These are phyloP conservation scores for Zygosaccharomyces pseudobailii DNA, from an alignment of 1,139 yeast genomes.

Conservation along the genomic window DNA sequence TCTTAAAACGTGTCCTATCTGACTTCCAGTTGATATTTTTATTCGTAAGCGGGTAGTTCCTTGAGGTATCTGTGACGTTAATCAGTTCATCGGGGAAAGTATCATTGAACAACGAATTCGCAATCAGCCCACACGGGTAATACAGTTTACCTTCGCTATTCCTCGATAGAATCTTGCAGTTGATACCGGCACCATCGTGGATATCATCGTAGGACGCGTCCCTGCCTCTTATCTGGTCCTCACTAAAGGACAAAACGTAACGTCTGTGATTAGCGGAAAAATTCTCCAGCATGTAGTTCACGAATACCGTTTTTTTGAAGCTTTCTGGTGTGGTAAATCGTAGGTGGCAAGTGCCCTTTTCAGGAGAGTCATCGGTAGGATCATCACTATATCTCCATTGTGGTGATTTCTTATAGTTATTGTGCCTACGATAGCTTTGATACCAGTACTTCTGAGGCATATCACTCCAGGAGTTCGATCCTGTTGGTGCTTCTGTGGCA, in stretches of 20 bases:
- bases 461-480: conserved; percentile 45
- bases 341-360: conserved; percentile 62
- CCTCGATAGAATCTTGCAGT: conserved; percentile 57
- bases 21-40: conserved; percentile 64
- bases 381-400: conserved; percentile 60
- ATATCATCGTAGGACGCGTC: conserved; percentile 38
- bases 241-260: conserved; percentile 84
- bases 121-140: conserved; percentile 78
- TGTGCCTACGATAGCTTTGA: conserved; percentile 47
- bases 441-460: conserved; percentile 58
- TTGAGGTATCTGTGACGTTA: conserved; percentile 38
- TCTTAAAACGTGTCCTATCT: conserved; percentile 54
- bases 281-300: conserved; percentile 75
- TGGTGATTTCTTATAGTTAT: conserved; percentile 39
- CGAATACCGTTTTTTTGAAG: conserved; percentile 69
- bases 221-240: conserved; percentile 77
- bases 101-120: conserved; percentile 72
- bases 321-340: conserved; percentile 76
- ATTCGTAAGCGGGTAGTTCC: conserved; percentile 47
- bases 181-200: conserved; percentile 64
- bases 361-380: conserved; percentile 45
- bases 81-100: conserved; percentile 42
- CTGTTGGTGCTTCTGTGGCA: conserved; percentile 50
- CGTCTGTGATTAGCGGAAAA: conserved; percentile 94
- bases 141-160: conserved; percentile 48